Base-by-base conservation (phyloP, 306 rosid species). In the Glycine soja region DNA sequence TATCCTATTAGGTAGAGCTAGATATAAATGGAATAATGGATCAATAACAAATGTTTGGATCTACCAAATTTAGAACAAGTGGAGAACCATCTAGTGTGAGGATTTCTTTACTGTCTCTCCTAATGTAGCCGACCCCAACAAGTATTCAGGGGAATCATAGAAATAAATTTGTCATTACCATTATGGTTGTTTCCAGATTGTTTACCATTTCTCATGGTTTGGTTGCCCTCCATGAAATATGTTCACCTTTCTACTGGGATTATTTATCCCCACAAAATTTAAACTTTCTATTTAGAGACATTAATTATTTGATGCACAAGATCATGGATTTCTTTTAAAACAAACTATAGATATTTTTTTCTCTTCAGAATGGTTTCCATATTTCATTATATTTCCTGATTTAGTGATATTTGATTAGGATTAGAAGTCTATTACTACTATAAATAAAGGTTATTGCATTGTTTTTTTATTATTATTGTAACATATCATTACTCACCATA, bases 41-140 rank as follows among this genome's bases (percentile, higher is more conserved):
- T 77, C 48, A 36, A 36, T 13, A 30, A 10, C 47, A 11, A 34
- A 52, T 12, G 2, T 8, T 45, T 70, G 70, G 64, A 43, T 68
- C 32, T 19, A 12, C 40, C 32, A 56, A 38, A 56, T 68, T 47
- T 62, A 57, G 47, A 12, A 46, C 7, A 66, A 40, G 75, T 38
- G 68, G 19, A 68, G 15, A 48, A 24, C 34, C 65, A 82, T 59
- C 70, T 46, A 54, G 56, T 46, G 59, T 63, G 11, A 30, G 57
- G 24, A 19, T 36, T n/a, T 12, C 36, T 75, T 47, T 32, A 57
- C 57, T 64, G 56, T 47, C 50, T 32, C 62, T 47, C 36, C 50
- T 34, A 3, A 1, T 34, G 38, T 34, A 34, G 38, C 38, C 38
- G 0, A 36, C 38, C 36, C 50, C 10, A 63, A 63, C 24, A 8